phyloP scores from a whole-genome alignment of 805 yeast genomes.

The Dipodascus geniculatus region DNA sequence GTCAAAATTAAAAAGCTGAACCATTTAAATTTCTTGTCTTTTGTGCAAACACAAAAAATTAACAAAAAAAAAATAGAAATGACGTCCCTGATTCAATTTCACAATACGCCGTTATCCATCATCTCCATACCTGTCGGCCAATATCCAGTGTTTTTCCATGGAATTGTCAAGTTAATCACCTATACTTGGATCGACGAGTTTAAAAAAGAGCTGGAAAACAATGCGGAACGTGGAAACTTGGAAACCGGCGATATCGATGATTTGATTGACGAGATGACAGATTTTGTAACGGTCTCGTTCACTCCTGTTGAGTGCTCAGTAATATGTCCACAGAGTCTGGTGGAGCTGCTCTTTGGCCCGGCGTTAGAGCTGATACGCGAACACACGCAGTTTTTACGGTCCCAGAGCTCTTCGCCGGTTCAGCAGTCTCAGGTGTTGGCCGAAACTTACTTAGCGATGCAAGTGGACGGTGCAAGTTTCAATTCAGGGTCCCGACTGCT shows the following conservation, averaged over 20 bases:
- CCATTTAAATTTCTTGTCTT: no score
- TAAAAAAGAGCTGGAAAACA: conserved; percentile 26
- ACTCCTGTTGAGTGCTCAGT: conserved; percentile 54
- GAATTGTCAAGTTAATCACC: conserved; percentile 33
- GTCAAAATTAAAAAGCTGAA: no score
- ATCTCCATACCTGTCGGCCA: conserved; percentile 41
- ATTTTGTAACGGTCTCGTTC: conserved; percentile 49
- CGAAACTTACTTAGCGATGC: conserved; percentile 39
- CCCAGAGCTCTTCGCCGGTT: background rate
- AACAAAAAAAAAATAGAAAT: background rate
- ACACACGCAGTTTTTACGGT: background rate
- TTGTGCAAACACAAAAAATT: background rate
- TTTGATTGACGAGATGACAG: conserved; percentile 21
- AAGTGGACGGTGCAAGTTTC: conserved; percentile 50
- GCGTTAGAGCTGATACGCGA: conserved; percentile 34
- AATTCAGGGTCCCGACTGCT: conserved; percentile 40
- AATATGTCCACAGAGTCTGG: conserved; percentile 36
- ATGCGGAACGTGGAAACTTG: conserved; percentile 15
- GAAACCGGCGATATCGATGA: conserved; percentile 6
- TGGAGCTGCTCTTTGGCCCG: conserved; percentile 29
- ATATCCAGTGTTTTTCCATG: conserved; percentile 42
- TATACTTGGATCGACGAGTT: conserved; percentile 22
- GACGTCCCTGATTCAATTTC: background rate
- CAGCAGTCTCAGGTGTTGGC: conserved; percentile 24
- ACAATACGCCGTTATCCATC: conserved; percentile 28